phyloP scores from a whole-genome alignment of 305 asterid species.

The Andrographis paniculata region DNA sequence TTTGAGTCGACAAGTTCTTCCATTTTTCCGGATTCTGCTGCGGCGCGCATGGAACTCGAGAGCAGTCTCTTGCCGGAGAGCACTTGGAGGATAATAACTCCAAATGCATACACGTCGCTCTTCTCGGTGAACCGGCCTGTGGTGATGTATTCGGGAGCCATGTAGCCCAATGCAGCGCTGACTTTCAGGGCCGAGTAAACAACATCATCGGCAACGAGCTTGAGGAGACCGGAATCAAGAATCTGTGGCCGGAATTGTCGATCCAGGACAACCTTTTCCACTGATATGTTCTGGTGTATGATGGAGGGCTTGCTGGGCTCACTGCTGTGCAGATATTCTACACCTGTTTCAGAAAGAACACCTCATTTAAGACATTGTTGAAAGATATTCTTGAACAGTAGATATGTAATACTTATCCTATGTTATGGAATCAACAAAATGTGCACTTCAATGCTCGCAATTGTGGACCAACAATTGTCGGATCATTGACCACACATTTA shows the following conservation, averaged over 20 bases:
- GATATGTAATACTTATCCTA: too few relatives aligned
- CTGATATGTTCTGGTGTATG: slow-evolving; percentile 81
- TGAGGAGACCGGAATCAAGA: slow-evolving; percentile 70
- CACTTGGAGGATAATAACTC: slow-evolving; percentile 79
- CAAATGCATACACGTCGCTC: slow-evolving; percentile 89
- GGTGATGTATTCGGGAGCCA: slow-evolving; percentile 93
- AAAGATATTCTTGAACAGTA: slow-evolving; percentile 9
- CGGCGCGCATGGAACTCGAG: slow-evolving; percentile 33
- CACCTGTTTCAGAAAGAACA: slow-evolving; percentile 34
- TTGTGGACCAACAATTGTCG: slow-evolving; percentile 29
- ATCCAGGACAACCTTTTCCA: slow-evolving; percentile 66
- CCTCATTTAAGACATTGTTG: not conserved
- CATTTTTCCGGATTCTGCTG: slow-evolving; percentile 55
- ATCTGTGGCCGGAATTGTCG: slow-evolving; percentile 54
- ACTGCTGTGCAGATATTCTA: slow-evolving; percentile 56
- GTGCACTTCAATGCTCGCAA: not conserved
- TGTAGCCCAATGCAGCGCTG: slow-evolving; percentile 89
- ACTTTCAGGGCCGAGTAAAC: slow-evolving; percentile 92
- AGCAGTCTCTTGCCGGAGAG: slow-evolving; percentile 59
- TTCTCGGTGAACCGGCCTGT: slow-evolving; percentile 93
- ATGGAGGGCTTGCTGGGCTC: slow-evolving; percentile 55
- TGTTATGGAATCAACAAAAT: too few relatives aligned
- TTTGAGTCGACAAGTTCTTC: slow-evolving; percentile 45
- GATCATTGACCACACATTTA: slow-evolving; percentile 15
- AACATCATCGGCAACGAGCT: slow-evolving; percentile 87